phyloP scores from a whole-genome alignment of 2,329 filamentous ascomycete genomes.

The Nigrospora sphaerica region DNA sequence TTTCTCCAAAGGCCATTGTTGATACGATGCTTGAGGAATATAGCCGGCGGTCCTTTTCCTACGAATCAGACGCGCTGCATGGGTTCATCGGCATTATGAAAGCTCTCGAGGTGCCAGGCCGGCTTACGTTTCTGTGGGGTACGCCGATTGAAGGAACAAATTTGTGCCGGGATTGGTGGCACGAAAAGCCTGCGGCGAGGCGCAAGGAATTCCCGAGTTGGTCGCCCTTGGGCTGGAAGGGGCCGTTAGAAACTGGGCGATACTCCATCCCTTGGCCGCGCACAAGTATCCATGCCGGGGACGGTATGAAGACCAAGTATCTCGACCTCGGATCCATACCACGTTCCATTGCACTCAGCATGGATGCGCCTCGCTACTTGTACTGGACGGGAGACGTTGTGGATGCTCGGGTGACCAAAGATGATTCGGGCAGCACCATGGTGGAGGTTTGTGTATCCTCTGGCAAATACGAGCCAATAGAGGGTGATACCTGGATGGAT shows the following conservation, averaged over 20 bases:
- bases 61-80: background rate
- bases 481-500: too few relatives aligned
- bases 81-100: background rate
- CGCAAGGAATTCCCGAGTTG: background rate
- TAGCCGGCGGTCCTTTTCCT: background rate
- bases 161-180: background rate
- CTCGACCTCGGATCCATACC: too few relatives aligned
- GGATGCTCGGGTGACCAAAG: too few relatives aligned
- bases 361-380: too few relatives aligned
- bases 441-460: too few relatives aligned
- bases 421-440: too few relatives aligned
- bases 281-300: background rate
- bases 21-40: background rate
- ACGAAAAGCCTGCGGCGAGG: background rate
- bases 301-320: too few relatives aligned
- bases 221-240: background rate
- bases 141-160: background rate
- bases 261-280: too few relatives aligned
- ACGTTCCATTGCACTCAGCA: too few relatives aligned
- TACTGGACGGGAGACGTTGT: too few relatives aligned
- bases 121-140: background rate
- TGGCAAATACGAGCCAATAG: too few relatives aligned
- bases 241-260: background rate
- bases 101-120: background rate
- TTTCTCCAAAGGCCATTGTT: background rate